Base-by-base conservation (phyloP, 2,329 filamentous ascomycete genomes). In the Sporothrix brunneoviolacea region DNA sequence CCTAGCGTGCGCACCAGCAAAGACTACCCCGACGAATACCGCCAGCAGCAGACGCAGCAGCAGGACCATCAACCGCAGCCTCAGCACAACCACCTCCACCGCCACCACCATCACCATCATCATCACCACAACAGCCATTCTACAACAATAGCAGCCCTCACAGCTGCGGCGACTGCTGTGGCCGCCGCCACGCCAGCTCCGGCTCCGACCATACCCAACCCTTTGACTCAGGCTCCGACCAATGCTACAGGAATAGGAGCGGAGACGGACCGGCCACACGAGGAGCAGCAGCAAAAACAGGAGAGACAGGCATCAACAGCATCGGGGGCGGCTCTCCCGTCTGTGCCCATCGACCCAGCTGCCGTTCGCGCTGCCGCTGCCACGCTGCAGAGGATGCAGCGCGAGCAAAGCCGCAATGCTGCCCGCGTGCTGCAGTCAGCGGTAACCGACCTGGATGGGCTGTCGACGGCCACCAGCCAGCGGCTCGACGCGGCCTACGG, bases 401-500 rank as follows among this genome's bases (percentile, higher is more conserved):
- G 37, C 10, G 36, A 48, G 24, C 54, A 53, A 36, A 43, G 43
- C n/a, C 53, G 50, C n/a, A 36, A 47, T 1, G 55, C 53, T 2
- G 40, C 38, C 4, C 53, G 40, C 3, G 38, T 58, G 32, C 49
- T 58, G 18, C 40, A 51, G 38, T 8, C 51, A 4, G 43, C 53
- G 6, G 40, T 50, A 7, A 27, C 41, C 21, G 53, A 57, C 10
- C 41, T 58, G 6, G 49, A 53, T 36, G 22, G 30, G 3, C 18
- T 55, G 53, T 84, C 84, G 19, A 74, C 80, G 50, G 67, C 73
- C 19, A 80, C 82, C 21, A 86, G 82, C 15, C 74, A 76, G 54
- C 77, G 77, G 30, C 77, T 91, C 37, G 86, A 91, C 63, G 79
- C 85, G 52, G 83, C 83, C 3, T 91, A 90, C 67, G 86, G 86